Evolutionary conservation across 2,329 filamentous ascomycete genomes (phyloP), one percentile per base, ranked within the genome.

Genomic region (Penicillium carneum): DNA sequence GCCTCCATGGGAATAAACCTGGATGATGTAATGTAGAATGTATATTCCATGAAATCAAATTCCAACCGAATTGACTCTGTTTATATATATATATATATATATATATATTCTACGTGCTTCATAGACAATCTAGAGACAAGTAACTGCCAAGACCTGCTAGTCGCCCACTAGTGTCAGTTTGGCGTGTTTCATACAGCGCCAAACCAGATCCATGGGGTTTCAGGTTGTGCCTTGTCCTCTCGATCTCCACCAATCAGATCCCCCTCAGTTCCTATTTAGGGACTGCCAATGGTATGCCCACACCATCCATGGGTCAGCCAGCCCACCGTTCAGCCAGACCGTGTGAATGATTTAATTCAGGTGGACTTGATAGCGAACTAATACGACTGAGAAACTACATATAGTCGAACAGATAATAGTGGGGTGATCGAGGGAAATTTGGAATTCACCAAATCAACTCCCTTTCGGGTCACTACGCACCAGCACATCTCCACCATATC

Each of bases 121-220:
- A 11, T 6, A 34, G 2, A 50, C 20, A 16, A 51, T 39, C 48
- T 38, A 9, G n/a, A 34, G 48, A 31, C 26, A 50, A 47, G 39
- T 38, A 42, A 20, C 33, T 41, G 57, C 64, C 54, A 51, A 61
- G 62, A 50, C 46, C 39, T 34, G 57, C 69, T 68, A 68, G 67
- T 61, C 59, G 42, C 6, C 52, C 53, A 39, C 64, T 73, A 72
- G 68, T 57, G 66, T 46, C 34, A 46, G 48, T 36, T 62, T 72
- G 70, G 70, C 52, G 71, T 70, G 72, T 74, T 74, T 74, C 72
- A 74, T 59, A 64, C 52, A 18, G 14, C 20, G 59, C 61, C 43
- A 49, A 57, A 41, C 41, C 59, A 68, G 66, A 65, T 69, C 63
- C 66, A 64, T 61, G 57, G 64, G 63, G 71, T 74, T 74, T 74